Base-by-base conservation (phyloP, 305 asterid genomes). In the Plantago coronopus region DNA sequence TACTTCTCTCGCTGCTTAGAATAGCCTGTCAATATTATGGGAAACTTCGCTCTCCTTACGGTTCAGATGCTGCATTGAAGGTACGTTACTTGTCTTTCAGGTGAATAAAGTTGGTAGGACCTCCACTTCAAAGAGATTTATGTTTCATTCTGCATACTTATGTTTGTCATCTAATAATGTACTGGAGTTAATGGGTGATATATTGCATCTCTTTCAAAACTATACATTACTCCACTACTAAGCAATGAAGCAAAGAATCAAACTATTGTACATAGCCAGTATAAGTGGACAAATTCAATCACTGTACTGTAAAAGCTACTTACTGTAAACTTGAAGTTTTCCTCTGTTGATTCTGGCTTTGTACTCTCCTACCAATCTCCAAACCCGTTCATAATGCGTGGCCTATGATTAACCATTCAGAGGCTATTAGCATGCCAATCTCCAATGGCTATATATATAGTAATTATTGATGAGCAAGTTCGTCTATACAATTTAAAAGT, bases 21-120 rank as follows among this genome's bases (percentile, higher is more conserved):
- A 82, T 93, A 69, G 83, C 86, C 42, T 84, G 96, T 69, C 95
- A 82, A 67, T 78, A 80, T 73, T 89, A 93, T 71, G 99, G 99
- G 57, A 89, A 85, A 76, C 81, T 93, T 18, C 88, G 97, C 61
- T 85, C 97, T 46, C 96, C 99, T 56, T 83, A 87, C 63, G 96
- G 95, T 60, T 72, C 90, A 37, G 97, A 89, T 62, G 58, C 81
- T 59, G 72, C 46, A 2, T 61, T 69, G 62, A 85, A 87, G 97
- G 97, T 89, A 78, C 45, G 47, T 60, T 67, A 40, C 53, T 25
- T 54, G 54, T 49, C 22, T 63, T 63, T 31, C 48, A 27, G 60
- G 19, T 53, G 37, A 66, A 50, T 57, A 59, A 63, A 60, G 40
- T 61, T 72, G 48, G 59, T 61, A 49, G 48, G 19, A 4, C 13